A percentile compares a stretch with the other conserved stretches of the same genome.
phyloP scores from a whole-genome alignment of 257 asterid species.

The Forsythia suspensa region DNA sequence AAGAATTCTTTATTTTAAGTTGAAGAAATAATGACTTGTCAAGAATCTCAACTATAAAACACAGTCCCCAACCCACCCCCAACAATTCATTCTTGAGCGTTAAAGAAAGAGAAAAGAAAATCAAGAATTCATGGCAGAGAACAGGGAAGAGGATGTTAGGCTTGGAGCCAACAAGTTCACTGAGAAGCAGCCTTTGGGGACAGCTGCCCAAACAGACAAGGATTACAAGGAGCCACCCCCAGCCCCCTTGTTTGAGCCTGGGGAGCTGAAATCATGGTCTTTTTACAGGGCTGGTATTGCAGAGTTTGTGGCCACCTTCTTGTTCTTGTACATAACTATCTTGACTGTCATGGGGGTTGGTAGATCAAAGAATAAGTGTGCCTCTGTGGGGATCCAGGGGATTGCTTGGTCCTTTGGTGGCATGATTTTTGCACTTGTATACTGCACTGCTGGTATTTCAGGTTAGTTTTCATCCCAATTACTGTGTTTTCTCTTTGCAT shows the following conservation, averaged over 20 bases:
- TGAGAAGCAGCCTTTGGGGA: slow-evolving; percentile 49
- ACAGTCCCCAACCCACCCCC: not conserved
- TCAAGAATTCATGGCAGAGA: slow-evolving; percentile 38
- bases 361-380: slow-evolving; percentile 37
- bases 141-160: slow-evolving; percentile 49
- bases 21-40: not conserved
- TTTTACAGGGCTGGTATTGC: slow-evolving; percentile 60
- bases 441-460: slow-evolving; percentile 60
- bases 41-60: slow-evolving; percentile 16
- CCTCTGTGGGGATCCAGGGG: slow-evolving; percentile 54
- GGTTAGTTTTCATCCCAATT: slow-evolving; percentile 22
- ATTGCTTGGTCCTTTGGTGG: slow-evolving; percentile 65
- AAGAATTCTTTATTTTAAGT: not conserved
- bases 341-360: slow-evolving; percentile 53
- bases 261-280: slow-evolving; percentile 50
- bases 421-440: slow-evolving; percentile 58
- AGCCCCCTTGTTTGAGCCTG: slow-evolving; percentile 54
- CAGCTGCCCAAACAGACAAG: slow-evolving; percentile 51
- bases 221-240: slow-evolving; percentile 55
- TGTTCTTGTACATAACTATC: slow-evolving; percentile 46
- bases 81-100: not conserved
- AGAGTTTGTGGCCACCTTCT: slow-evolving; percentile 51
- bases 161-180: slow-evolving; percentile 51
- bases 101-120: not conserved
- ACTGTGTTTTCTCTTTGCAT: not conserved